Evolutionary conservation across 495 filamentous ascomycete genomes (phyloP).

Genomic region (Daldinia vernicosa): DNA sequence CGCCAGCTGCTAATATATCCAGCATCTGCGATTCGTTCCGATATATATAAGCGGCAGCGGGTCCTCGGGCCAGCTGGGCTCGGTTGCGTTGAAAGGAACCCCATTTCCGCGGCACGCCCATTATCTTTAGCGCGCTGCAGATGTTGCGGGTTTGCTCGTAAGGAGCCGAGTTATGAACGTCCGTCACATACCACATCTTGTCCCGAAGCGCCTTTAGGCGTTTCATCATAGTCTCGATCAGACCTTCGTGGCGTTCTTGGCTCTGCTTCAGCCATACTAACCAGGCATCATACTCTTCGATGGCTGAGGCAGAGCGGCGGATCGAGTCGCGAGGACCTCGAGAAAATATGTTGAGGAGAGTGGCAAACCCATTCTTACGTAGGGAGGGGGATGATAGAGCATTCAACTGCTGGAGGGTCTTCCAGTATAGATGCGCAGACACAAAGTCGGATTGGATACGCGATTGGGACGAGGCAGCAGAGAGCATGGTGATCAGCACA

Average conservation of each 20-base stretch:
- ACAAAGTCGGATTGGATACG: slow-evolving; percentile 75
- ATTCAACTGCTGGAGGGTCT: slow-evolving; percentile 70
- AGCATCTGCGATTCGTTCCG: slow-evolving; percentile 87
- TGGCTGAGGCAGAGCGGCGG: slow-evolving; percentile 68
- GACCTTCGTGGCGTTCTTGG: slow-evolving; percentile 72
- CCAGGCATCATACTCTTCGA: slow-evolving; percentile 79
- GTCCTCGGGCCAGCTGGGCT: slow-evolving; percentile 64
- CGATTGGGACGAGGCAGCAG: slow-evolving; percentile 72
- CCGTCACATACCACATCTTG: slow-evolving; percentile 99
- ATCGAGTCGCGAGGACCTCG: slow-evolving; percentile 73
- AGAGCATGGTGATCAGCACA: slow-evolving; percentile 72
- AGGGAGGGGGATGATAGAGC: slow-evolving; percentile 69
- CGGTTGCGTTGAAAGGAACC: slow-evolving; percentile 62
- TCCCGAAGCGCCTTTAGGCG: slow-evolving; percentile 75
- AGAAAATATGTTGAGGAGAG: slow-evolving; percentile 75
- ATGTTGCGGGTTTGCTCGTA: slow-evolving; percentile 93
- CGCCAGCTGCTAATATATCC: slow-evolving; percentile 82
- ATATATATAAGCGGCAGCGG: slow-evolving; percentile 74
- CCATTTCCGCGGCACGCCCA: slow-evolving; percentile 71
- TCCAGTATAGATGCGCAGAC: slow-evolving; percentile 74
- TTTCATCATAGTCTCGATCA: slow-evolving; percentile 73
- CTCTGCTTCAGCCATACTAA: slow-evolving; percentile 78
- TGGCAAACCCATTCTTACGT: slow-evolving; percentile 69
- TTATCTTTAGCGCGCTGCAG: slow-evolving; percentile 87
- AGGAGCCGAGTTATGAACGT: slow-evolving; percentile 87